Base-by-base conservation (phyloP, 2,329 filamentous ascomycete species). In the Clonostachys rhizophaga region DNA sequence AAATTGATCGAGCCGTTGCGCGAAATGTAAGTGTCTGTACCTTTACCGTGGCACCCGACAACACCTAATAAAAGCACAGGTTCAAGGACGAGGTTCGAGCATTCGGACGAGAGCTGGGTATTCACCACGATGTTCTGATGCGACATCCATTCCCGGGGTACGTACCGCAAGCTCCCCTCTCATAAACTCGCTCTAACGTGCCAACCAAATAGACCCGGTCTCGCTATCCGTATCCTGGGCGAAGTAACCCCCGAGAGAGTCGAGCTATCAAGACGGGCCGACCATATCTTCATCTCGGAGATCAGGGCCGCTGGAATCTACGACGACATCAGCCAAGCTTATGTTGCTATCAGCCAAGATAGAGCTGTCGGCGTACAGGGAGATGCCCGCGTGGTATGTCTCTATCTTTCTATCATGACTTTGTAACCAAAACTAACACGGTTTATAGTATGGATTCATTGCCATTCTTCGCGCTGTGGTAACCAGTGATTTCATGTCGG, bases 201-300 rank as follows among this genome's bases (percentile, higher is more conserved):
- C 6, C 20, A 12, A 17, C 42, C 24, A 39, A 45, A 40, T 18
- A 49, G 87, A 39, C 86, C 74, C 0, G 78, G 69, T 45, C 82
- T 95, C 50, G 89, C 80, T 13, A 87, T 94, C 55, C 79, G 89
- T 46, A 86, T 96, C 50, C 72, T 96, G 1, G 91, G 91, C 35
- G 91, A 95, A 56, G 84, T 96, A 13, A 95, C 89, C 2, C 77
- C 75, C 3, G 87, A 91, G 61, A 81, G 86, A 40, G 86, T 96
- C 14, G 81, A 82, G 47, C 94, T 95, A 52, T 89, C 83, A 3
- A 72, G 88, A n/a, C 74, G 87, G 61, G 88, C 87, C 2, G 89
- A 91, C 58, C 61, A 81, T 59, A 91, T 92, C 59, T 91, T 88
- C 69, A 90, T 91, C 55, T 75, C 77, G 52, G 83, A 85, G 76